phyloP scores from a whole-genome alignment of 2,329 filamentous ascomycete genomes.

The Podosphaera fusca region DNA sequence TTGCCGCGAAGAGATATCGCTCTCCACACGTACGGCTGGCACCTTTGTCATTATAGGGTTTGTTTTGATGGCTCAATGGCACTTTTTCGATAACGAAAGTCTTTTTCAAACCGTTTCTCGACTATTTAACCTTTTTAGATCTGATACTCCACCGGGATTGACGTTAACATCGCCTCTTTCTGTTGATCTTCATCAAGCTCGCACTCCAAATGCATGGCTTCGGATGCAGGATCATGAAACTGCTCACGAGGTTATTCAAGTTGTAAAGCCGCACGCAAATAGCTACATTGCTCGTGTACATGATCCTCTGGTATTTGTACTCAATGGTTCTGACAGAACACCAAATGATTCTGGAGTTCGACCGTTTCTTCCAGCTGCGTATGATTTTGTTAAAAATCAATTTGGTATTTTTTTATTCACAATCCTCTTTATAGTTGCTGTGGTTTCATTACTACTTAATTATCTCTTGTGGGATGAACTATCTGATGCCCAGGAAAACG shows the following conservation, averaged over 20 bases:
- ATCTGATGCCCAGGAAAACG: conserved; percentile 23
- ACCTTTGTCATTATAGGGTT: conserved; percentile 51
- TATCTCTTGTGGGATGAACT: conserved; percentile 43
- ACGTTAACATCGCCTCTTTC: conserved; percentile 21
- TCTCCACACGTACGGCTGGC: conserved; percentile 53
- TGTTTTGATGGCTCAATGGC: conserved; percentile 51
- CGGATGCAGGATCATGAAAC: conserved; percentile 58
- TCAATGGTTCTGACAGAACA: conserved; percentile 43
- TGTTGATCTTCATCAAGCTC: conserved; percentile 45
- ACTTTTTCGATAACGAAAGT: conserved; percentile 44
- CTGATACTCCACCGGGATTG: conserved; percentile 4
- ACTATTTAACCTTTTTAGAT: conserved; percentile 13
- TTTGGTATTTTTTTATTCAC: conserved; percentile 35
- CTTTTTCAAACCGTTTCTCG: conserved; percentile 18
- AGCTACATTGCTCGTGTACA: conserved; percentile 54
- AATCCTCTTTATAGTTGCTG: conserved; percentile 37
- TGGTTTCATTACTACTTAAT: conserved; percentile 47
- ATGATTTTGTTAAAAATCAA: conserved; percentile 44
- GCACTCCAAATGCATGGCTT: conserved; percentile 57
- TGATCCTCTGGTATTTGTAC: conserved; percentile 50
- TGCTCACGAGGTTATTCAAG: conserved; percentile 51
- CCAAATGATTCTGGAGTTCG: conserved; percentile 22
- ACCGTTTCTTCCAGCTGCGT: conserved; percentile 31
- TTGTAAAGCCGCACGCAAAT: conserved; percentile 46
- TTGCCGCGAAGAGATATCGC: conserved; percentile 37